Base-by-base conservation (phyloP, 2,329 filamentous ascomycete species). In the Cadophora luteo-olivacea region DNA sequence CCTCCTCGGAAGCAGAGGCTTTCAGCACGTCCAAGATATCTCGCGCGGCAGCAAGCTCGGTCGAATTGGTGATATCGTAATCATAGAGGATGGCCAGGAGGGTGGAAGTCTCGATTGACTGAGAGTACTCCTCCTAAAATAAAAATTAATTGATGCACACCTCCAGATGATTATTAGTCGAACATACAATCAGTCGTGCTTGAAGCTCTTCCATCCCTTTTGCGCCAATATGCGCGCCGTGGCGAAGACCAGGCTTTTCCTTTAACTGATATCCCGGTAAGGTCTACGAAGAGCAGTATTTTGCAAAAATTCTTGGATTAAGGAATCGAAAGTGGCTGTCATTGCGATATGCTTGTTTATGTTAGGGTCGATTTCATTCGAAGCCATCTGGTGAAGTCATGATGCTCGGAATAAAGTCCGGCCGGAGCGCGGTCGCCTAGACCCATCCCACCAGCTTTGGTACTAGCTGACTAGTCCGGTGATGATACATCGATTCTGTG, bases 11-110 rank as follows among this genome's bases (percentile, higher is more conserved):
- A 0, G 91, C 93, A 68, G 86, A 82, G 36, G 87, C 82, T 63
- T 91, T 91, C 16, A 97, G 80, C 0, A 81, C 79, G n/a, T 91
- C 84, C 0, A 97, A 83, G 0, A 86, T 84, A n/a, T 81, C 77
- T 36, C 86, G 85, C 2, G 90, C 88, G 11, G 82, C 80, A 2
- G 84, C 76, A 38, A 89, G 81, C 52, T 89, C 82, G 0, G 80
- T 78, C 0, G 84, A 74, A 25, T 87, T 79, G 2, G 80, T 77
- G 22, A 94, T 81, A 73, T 94, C 86, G 79, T 89, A 92, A 76
- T 98, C 95, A 64, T 83, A 87, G 5, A 89, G 83, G 61, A 97
- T 92, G 4, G 93, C 90, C 65, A 91, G 85, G 68, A 97, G 87
- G 14, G 95, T 85, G 0, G 92, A 87, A 72, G 93, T 87, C 73